Base-by-base conservation (phyloP, 495 filamentous ascomycete genomes). In the Neurospora cerealis region DNA sequence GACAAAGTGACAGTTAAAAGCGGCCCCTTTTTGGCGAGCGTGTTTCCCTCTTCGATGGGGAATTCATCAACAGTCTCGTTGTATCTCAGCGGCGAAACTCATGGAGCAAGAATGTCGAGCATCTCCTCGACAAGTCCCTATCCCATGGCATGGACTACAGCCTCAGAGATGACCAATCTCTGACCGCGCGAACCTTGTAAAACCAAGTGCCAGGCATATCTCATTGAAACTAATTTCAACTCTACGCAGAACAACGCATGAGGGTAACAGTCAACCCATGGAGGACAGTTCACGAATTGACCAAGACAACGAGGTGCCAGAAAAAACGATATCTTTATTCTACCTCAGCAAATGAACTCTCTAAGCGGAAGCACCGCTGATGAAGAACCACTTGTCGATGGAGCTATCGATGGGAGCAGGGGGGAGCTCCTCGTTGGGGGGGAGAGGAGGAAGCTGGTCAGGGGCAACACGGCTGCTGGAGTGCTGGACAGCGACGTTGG, bases 341-440 rank as follows among this genome's bases (percentile, higher is more conserved):
- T 62, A 17, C 17, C 54, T 62, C 24, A 62, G 32, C 54, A 17
- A 62, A 17, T 8, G 54, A 17, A 28, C 13, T 32, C 54, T 48
- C 72, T 94, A 97, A 72, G 92, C 89, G 78, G 96, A 93, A 82
- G 96, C 96, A 82, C 96, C 96, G 82, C 95, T 98, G 85, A 99
- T 99, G 89, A 97, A 99, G 91, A 99, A 99, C 96, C 96, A 99
- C 89, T 99, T 99, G 89, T 99, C 96, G 80, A 98, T 97, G 86
- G 91, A 96, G 78, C 91, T 89, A 82, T 99, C 96, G 77, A 98
- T 97, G 74, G 94, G 93, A 72, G 93, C 95, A 72, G 96, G 92
- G 24, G 87, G 80, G 19, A 94, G 86, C 77, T 95, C 90, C 87
- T 98, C 88, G 80, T 89, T 85, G 72, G 87, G 83, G 71, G 94